Evolutionary conservation across 768 basidiomycete genomes (phyloP).

Genomic region (Boletellus emodensis): DNA sequence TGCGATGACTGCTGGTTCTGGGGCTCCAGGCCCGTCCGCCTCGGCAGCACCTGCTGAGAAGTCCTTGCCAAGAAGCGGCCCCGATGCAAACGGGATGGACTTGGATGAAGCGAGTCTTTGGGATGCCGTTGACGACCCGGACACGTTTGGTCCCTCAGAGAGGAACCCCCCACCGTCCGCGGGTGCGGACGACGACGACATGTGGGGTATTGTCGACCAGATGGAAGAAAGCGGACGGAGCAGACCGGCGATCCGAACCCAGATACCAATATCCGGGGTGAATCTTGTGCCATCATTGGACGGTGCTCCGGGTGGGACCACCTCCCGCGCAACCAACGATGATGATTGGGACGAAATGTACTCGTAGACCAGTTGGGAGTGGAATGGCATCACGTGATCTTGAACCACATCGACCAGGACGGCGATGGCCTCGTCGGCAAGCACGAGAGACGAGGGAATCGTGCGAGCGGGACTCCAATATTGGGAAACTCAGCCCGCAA

Average conservation of each 20-base stretch:
- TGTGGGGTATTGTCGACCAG: conserved; percentile 69
- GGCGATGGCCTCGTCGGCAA: conserved; percentile 4
- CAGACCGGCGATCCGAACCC: conserved; percentile 1
- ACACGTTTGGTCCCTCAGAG: conserved; percentile 4
- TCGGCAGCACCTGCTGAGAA: conserved; percentile 6
- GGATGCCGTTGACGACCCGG: conserved; percentile 22
- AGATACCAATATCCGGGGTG: conserved; percentile 25
- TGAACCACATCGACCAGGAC: not conserved
- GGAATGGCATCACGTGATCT: conserved; percentile 8
- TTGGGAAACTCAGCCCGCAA: conserved; percentile 81
- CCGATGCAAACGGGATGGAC: conserved; percentile 17
- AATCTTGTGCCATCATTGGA: conserved; percentile 13
- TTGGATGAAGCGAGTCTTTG: conserved; percentile 41
- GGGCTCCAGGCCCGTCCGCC: not conserved
- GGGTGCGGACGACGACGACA: conserved; percentile 48
- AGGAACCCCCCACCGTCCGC: not conserved
- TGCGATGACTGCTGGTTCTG: conserved; percentile 7
- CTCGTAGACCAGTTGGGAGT: conserved; percentile 25
- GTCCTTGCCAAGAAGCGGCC: conserved; percentile 3
- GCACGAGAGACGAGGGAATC: conserved; percentile 43
- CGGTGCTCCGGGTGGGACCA: conserved; percentile 6
- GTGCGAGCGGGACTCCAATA: conserved; percentile 79
- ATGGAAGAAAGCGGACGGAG: conserved; percentile 35
- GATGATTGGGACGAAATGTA: conserved; percentile 70
- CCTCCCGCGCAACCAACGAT: conserved; percentile 35